Conservation (phyloP, 2,329 filamentous ascomycete genomes). For the Epichloe typhina region DNA sequence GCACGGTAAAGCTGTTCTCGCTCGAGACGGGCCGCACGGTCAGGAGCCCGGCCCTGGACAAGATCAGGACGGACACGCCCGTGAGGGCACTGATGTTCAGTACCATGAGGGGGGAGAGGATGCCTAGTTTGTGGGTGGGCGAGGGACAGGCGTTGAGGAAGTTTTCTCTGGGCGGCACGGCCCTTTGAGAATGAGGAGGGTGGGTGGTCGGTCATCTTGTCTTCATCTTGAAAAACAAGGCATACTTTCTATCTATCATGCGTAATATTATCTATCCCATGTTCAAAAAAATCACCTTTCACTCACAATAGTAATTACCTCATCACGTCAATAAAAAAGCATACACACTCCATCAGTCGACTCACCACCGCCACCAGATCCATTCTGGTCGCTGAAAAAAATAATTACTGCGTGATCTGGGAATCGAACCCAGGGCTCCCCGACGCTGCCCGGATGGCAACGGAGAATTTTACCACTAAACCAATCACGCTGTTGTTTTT, state of each 20-base stretch:
- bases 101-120: conserved; percentile 27
- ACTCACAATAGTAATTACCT: neutral
- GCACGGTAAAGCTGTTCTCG: conserved; percentile 36
- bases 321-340: neutral
- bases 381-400: too few species aligned
- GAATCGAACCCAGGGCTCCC: conserved; percentile 22
- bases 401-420: conserved; percentile 14
- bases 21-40: conserved; percentile 30
- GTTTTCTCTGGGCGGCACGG: conserved; percentile 27
- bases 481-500: conserved; percentile 9
- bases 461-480: conserved; percentile 19
- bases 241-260: too few species aligned
- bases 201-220: too few species aligned
- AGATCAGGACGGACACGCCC: conserved; percentile 15
- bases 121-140: conserved; percentile 35
- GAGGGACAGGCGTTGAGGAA: conserved; percentile 24
- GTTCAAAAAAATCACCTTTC: too few species aligned
- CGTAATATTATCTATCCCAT: too few species aligned
- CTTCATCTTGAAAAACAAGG: too few species aligned
- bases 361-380: neutral
- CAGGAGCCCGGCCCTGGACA: conserved; percentile 13
- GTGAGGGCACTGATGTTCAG: conserved; percentile 33
- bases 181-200: conserved; percentile 20
- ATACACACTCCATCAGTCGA: neutral
- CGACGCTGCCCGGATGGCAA: conserved; percentile 17